Evolutionary conservation across 2,329 filamentous ascomycete genomes (phyloP).

Genomic region (Grosmannia huntii): DNA sequence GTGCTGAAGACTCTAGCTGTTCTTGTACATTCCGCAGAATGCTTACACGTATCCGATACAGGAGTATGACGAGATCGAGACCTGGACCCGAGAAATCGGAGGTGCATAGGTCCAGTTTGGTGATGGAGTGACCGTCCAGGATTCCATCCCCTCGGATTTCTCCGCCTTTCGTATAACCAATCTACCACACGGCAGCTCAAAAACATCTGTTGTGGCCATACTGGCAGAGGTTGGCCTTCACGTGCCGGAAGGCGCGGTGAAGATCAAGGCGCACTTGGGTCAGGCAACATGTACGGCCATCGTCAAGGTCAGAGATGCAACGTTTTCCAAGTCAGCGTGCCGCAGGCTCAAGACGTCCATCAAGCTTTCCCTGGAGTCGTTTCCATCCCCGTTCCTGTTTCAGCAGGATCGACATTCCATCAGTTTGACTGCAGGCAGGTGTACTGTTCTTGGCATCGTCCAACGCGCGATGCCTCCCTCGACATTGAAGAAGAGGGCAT

Average conservation of each 20-base stretch:
- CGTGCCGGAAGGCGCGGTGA: neutral
- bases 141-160: constrained; percentile 22
- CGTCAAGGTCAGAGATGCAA: constrained; percentile 16
- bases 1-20: neutral
- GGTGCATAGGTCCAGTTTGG: constrained; percentile 20
- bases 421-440: constrained; percentile 22
- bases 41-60: neutral
- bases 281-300: constrained; percentile 10
- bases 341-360: neutral
- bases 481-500: constrained; percentile 14
- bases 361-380: neutral
- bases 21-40: neutral
- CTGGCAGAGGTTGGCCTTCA: constrained; percentile 7
- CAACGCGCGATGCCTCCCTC: constrained; percentile 16
- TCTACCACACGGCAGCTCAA: constrained; percentile 14
- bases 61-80: neutral
- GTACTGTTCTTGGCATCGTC: constrained; percentile 23
- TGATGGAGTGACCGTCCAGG: constrained; percentile 18
- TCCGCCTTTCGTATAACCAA: constrained; percentile 21
- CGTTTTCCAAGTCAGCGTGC: constrained; percentile 14
- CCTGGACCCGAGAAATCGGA: constrained; percentile 10
- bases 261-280: neutral
- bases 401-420: constrained; percentile 14
- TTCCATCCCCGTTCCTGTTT: neutral
- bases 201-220: constrained; percentile 10